Base-by-base conservation (phyloP, 805 yeast genomes). In the Candida loeiensis region DNA sequence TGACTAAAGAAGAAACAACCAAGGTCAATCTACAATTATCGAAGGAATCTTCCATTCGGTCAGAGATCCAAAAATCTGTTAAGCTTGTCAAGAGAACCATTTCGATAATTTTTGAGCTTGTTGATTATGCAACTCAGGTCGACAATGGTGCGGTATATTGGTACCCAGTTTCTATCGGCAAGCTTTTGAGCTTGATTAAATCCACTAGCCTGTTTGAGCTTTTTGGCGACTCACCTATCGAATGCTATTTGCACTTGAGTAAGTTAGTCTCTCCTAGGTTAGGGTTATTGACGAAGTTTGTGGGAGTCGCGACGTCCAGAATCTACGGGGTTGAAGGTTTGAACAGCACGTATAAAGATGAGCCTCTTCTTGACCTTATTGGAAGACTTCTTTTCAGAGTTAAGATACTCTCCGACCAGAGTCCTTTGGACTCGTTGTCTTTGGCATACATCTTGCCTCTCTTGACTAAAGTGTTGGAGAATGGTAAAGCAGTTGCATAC, bases 391-490 rank as follows among this genome's bases (percentile, higher is more conserved):
- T 91, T 34, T 91, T 84, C 69, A 74, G 84, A 58, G 64, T 87
- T 44, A 85, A 88, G 50, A 76, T 88, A 50, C 66, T 84, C 11
- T 73, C 88, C 11, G 89, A 82, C 50, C 88, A 86, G 51, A 68
- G 75, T 21, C 80, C 86, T 2, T 72, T 90, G 39, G 90, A 85
- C 49, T 60, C 79, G 1, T 61, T 79, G 24, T 75, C 91, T 2
- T 67, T 90, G 50, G 77, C 82, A 30, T 93, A 85, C 57, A 58
- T 85, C 14, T 64, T 88, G 34, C 97, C 98, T 1, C 63, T 91
- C 46, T 60, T 91, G 35, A 76, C 79, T 12, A 74, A 74, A 40
- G 85, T 86, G 6, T 64, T 89, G 47, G 78, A 79, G 40, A 75
- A 72, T 34, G 93, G 95, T 44, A 81, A 79, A 41, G 61, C 54